phyloP scores from a whole-genome alignment of 306 rosid genomes.

The Ochetophila trinervis region DNA sequence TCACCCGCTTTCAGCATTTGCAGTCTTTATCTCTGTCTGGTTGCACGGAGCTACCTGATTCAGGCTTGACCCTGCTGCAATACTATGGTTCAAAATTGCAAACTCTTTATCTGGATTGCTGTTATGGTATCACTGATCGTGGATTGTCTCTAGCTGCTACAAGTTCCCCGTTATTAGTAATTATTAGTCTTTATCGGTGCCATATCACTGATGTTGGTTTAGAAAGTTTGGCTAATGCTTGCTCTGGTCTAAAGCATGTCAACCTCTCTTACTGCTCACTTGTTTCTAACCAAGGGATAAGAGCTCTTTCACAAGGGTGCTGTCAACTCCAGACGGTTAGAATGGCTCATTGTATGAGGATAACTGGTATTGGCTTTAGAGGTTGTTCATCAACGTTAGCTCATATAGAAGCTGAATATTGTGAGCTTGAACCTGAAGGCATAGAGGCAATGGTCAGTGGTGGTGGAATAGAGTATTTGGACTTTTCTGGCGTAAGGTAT shows the following conservation, averaged over 20 bases:
- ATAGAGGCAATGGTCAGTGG: constrained; percentile 47
- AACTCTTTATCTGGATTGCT: constrained; percentile 47
- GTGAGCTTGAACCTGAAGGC: constrained; percentile 46
- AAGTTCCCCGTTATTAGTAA: constrained; percentile 40
- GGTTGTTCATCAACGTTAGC: constrained; percentile 55
- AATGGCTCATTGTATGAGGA: constrained; percentile 40
- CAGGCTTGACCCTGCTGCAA: constrained; percentile 38
- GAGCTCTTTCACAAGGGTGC: constrained; percentile 39
- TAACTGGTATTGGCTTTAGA: constrained; percentile 44
- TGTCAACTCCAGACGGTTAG: constrained; percentile 42
- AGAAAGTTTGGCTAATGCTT: constrained; percentile 37
- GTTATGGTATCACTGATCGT: constrained; percentile 45
- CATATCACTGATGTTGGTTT: constrained; percentile 45
- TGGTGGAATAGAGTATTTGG: constrained; percentile 48
- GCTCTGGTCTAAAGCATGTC: constrained; percentile 41
- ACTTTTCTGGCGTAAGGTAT: constrained; percentile 37
- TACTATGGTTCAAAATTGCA: constrained; percentile 49
- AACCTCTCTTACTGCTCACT: constrained; percentile 48
- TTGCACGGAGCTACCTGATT: constrained; percentile 48
- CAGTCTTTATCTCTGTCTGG: constrained; percentile 54
- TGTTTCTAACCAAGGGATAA: constrained; percentile 49
- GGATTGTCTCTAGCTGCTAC: constrained; percentile 48
- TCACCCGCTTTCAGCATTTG: constrained; percentile 55
- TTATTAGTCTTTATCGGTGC: constrained; percentile 55
- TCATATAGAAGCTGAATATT: constrained; percentile 51